Evolutionary conservation across 1,284 basidiomycete genomes (phyloP), one percentile per base, ranked within the genome.

Genomic region (Moesziomyces sp.): DNA sequence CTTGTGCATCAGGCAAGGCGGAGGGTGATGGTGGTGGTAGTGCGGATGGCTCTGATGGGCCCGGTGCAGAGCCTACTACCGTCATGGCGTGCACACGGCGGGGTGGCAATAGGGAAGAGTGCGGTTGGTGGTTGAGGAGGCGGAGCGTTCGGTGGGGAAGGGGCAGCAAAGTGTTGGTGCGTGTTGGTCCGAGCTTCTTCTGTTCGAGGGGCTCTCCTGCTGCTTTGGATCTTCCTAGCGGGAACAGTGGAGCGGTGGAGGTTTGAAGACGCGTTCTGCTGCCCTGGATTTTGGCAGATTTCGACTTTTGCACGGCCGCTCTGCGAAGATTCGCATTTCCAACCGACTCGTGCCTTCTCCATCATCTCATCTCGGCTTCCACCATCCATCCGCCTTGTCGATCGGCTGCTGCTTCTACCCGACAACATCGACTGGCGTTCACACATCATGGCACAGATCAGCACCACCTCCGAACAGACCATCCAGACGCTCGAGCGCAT

Each of bases 401-500:
- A 38, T 48, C 26, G 10, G 23, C 23, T 21, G 23, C 23, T 14
- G 23, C 30, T 30, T 9, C 30, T 30, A 2, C 5, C 30, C 30
- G 5, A 10, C 1, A 33, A 10, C 14, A 46, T 33, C 28, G 40
- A 14, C 23, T 16, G n/a, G 16, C 18, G 30, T 40, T 40, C 44
- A 26, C 30, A 26, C 49, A 58, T 21, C 43, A 74, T 69, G 79
- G 79, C 79, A 42, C 73, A 73, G 52, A 80, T 81, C 58, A 68
- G 73, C n/a, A 81, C 79, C 44, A 74, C 77, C 8, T 73, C 75
- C 16, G 73, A 69, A 38, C 76, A 60, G 26, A 79, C 73, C 42
- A 74, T 81, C 45, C 80, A 82, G 63, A 80, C 76, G 10, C 65
- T 81, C 35, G 82, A 83, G 57, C 67, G 82, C 43, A 83, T 83